Percentiles rank a stretch among this genome's conserved stretches.
Conservation (phyloP, 2,329 filamentous ascomycete species). For the Penicillium sp. region DNA sequence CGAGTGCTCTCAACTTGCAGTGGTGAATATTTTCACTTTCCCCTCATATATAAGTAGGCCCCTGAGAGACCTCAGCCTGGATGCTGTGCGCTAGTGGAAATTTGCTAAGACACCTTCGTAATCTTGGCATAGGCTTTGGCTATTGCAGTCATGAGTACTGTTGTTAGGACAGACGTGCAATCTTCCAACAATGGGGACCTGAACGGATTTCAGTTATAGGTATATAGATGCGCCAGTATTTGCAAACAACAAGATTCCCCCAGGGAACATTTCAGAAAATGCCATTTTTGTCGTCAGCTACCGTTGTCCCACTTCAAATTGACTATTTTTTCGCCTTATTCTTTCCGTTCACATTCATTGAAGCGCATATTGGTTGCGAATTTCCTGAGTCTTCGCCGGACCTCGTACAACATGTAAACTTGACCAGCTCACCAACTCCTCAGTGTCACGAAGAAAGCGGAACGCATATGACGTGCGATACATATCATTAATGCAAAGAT, state of each 20-base stretch:
- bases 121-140: no score
- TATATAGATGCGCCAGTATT: background rate
- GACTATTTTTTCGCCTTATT: background rate
- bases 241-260: background rate
- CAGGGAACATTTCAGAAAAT: background rate
- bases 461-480: slow-evolving; percentile 49
- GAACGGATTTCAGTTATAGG: background rate
- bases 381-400: slow-evolving; percentile 48
- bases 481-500: slow-evolving; percentile 50
- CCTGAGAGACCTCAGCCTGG: no score
- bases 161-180: background rate
- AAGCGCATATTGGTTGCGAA: slow-evolving; percentile 41
- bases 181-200: background rate
- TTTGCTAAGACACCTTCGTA: background rate
- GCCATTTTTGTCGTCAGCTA: background rate
- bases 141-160: no score
- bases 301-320: background rate
- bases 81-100: no score
- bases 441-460: slow-evolving; percentile 31
- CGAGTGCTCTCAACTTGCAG: background rate
- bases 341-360: background rate
- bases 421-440: slow-evolving; percentile 42
- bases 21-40: background rate
- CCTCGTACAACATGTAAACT: slow-evolving; percentile 48
- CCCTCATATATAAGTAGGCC: no score